Evolutionary conservation across 129 eudicot genomes (phyloP), one percentile per base, ranked within the genome.

Genomic region (Pulicaria dysenterica): DNA sequence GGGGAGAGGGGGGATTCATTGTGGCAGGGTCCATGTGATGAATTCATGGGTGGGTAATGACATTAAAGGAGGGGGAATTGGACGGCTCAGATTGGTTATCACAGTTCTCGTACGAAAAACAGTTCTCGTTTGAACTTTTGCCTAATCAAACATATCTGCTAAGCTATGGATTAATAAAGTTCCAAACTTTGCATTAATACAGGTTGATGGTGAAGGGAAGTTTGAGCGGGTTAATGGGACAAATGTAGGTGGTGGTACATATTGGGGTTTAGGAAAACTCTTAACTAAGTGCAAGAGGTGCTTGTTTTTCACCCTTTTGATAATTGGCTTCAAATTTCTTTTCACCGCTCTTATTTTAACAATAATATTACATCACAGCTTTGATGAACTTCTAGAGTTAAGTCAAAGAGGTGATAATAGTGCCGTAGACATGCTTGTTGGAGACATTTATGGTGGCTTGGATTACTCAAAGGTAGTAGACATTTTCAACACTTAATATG

Each of bases 211-310:
- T 47, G 99, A 94, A 75, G 97, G 99, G 58, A 79, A 79, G 69
- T 90, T 90, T 83, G 86, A 94, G 69, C 84, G 99, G 40, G 97
- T 94, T 61, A 94, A 96, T 64, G 99, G 99, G 75, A 94, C 99
- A 74, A 94, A 94, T 84, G 99, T 94, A 39, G 99, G 99, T 34
- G 99, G 99, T 73, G 99, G 99, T 53, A 94, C 99, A 14, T 94
- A 94, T 50, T 94, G 97, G 99, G 99, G 99, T 4, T 84, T 94
- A 65, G 99, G 99, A 50, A 94, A 71, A 74, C 73, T 94, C 67
- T 69, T 94, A 68, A 94, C 99, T 3, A 94, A 94, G 81, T 94
- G 99, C 89, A 90, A 88, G 81, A 94, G 96, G 99, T 38, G 12
- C 53, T 14, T 3, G 57, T 14, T 16, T 50, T 50, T 50, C 24